Evolutionary conservation across 1,284 basidiomycete species (phyloP).

Genomic region (Agroathelia rolfsii): DNA sequence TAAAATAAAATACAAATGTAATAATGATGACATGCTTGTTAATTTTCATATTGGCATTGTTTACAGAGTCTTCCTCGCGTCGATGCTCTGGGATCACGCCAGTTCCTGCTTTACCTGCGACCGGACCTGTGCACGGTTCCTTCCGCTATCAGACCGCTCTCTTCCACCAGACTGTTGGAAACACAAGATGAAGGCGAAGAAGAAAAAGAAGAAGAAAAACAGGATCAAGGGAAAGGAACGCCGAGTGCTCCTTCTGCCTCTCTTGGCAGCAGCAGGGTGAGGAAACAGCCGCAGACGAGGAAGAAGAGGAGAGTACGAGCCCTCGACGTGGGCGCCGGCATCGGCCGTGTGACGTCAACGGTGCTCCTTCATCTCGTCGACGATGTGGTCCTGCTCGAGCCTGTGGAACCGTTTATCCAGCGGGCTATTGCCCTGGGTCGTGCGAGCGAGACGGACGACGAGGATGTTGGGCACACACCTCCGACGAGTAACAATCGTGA

Average conservation of each 20-base stretch:
- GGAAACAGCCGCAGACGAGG: constrained; percentile 38
- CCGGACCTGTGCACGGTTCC: constrained; percentile 71
- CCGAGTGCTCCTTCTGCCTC: constrained; percentile 18
- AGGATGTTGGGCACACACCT: no score
- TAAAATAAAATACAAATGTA: no score
- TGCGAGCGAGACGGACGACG: constrained; percentile 21
- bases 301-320: constrained; percentile 45
- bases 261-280: constrained; percentile 16
- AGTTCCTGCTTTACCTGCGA: constrained; percentile 72
- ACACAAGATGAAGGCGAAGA: no score
- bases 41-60: constrained; percentile 8
- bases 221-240: no score
- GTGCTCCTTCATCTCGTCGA: constrained; percentile 79
- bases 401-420: constrained; percentile 67
- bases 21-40: no score
- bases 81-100: constrained; percentile 80
- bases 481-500: no score
- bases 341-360: constrained; percentile 82
- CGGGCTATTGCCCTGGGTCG: constrained; percentile 52
- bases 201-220: no score
- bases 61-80: constrained; percentile 76
- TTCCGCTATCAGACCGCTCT: constrained; percentile 48
- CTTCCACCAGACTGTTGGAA: no score
- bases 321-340: constrained; percentile 85
- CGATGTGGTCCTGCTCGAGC: constrained; percentile 83